Base-by-base conservation (phyloP, 345 rosid genomes). In the Citrus hindsii region DNA sequence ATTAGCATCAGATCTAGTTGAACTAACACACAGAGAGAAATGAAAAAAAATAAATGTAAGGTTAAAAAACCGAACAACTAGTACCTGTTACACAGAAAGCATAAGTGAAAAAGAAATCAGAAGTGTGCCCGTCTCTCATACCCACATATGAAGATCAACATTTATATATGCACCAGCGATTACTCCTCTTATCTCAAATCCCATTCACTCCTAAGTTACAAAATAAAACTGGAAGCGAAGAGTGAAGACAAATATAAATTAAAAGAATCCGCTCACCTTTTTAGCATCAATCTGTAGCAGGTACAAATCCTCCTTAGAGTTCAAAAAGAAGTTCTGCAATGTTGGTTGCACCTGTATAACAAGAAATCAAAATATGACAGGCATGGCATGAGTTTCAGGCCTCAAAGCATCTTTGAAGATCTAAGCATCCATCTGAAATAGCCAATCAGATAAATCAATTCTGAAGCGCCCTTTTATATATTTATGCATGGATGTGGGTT, bases 231-330 rank as follows among this genome's bases (percentile, higher is more conserved):
- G 70, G 64, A 74, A 71, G 16, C 28, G 62, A 63, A 19, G 48
- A 42, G 4, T 42, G 48, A 42, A 42, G 48, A 12, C 48, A 42
- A 3, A 42, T 12, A 73, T 14, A 30, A 6, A 25, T 16, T 61
- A 58, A 53, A 40, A 27, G 40, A 77, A 40, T 9, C 27, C 14
- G 18, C 13, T 51, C 33, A 95, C 99, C 95, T 88, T 93, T 72
- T 87, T 87, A 76, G 91, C 89, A 69, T 91, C 98, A 76, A 93
- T 71, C 76, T 91, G 97, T 55, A 95, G 93, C 78, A 95, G 96
- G 81, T 87, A 90, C 70, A 95, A 89, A 51, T 93, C 97, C 42
- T 73, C 82, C 70, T 89, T 84, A 51, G 77, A 63, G 65, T 89
- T 80, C 63, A 86, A 59, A 89, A 93, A 95, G 79, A 93, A 92